Percentiles rank a stretch among this genome's conserved stretches.
Evolutionary conservation across 192 early-diverging fungal genomes (phyloP).

Genomic region (Coemansia sp.): DNA sequence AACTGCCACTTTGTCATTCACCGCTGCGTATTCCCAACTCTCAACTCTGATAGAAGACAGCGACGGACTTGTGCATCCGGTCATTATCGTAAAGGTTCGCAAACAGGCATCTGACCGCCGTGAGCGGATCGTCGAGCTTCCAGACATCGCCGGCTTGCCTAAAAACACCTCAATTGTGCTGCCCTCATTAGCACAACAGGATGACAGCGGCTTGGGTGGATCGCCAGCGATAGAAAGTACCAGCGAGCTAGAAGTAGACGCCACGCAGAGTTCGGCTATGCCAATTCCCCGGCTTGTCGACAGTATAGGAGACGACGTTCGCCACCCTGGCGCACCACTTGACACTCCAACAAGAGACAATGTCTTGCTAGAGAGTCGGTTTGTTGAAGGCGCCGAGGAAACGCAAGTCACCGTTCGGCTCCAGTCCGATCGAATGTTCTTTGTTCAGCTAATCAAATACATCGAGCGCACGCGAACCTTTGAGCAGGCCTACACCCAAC

Average conservation of each 20-base stretch:
- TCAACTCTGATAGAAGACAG: conserved; percentile 39
- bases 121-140: conserved; percentile 25
- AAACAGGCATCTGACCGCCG: conserved; percentile 3
- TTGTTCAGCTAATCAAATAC: conserved; percentile 61
- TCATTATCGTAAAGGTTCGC: conserved; percentile 46
- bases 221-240: not conserved
- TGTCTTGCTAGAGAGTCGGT: conserved; percentile 20
- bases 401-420: conserved; percentile 48
- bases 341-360: conserved; percentile 2
- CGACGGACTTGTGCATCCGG: conserved; percentile 48
- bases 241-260: not conserved
- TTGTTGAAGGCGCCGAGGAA: conserved; percentile 23
- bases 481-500: conserved; percentile 56
- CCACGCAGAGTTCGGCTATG: not conserved
- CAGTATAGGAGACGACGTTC: not conserved
- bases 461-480: conserved; percentile 62
- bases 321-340: not conserved
- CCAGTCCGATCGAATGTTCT: conserved; percentile 62
- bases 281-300: not conserved
- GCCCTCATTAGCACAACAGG: not conserved
- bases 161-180: conserved; percentile 18
- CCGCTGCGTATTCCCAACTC: not conserved
- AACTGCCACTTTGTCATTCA: not conserved
- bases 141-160: conserved; percentile 19
- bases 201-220: not conserved